Evolutionary conservation across 2,329 filamentous ascomycete species (phyloP).

Genomic region (Calonectria naviculata): DNA sequence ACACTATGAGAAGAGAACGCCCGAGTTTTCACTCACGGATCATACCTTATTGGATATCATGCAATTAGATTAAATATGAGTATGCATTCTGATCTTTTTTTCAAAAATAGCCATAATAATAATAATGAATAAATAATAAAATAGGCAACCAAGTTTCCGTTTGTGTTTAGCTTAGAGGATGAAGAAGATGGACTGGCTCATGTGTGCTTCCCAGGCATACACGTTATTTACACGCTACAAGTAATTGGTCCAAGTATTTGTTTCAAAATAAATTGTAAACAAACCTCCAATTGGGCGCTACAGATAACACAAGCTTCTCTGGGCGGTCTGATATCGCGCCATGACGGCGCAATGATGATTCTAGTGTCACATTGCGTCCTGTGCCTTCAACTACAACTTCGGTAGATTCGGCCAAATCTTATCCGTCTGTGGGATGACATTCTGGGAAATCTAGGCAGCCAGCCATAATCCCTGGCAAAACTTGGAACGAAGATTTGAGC

Average conservation of each 20-base stretch:
- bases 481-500: neutral
- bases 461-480: neutral
- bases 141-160: neutral
- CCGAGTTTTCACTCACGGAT: too few species aligned
- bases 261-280: neutral
- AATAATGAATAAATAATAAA: neutral
- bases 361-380: neutral
- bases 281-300: neutral
- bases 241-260: neutral
- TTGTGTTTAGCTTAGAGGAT: neutral
- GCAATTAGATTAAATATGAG: too few species aligned
- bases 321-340: neutral
- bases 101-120: too few species aligned
- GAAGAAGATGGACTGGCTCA: neutral
- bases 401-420: neutral
- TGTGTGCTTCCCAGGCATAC: neutral
- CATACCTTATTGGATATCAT: too few species aligned
- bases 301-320: neutral
- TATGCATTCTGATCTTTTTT: too few species aligned
- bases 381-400: neutral
- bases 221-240: neutral
- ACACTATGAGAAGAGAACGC: too few species aligned
- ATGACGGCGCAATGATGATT: neutral
- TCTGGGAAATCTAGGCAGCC: neutral
- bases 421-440: neutral